Base-by-base conservation (phyloP, 208 protist genomes). In the Kentomonas sorsogonicus region DNA sequence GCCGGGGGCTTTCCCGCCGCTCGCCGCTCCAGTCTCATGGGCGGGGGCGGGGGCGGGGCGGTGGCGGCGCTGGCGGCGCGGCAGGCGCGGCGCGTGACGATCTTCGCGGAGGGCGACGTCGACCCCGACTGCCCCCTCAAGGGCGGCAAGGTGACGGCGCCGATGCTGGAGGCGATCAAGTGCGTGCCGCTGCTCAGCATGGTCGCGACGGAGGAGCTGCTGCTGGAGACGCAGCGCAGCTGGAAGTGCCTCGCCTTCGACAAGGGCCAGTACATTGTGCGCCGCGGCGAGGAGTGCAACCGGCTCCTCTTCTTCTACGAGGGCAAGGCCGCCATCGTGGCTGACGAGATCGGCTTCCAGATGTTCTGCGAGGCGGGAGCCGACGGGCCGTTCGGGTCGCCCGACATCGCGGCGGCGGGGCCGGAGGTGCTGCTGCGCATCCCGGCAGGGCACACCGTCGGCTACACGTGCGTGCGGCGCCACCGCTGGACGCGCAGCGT, bases 391-490 rank as follows among this genome's bases (percentile, higher is more conserved):
- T 57, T 72, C 27, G 59, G 52, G 18, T 15, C 39, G 16, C 34
- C 53, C 18, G 53, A 50, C 62, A 34, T 68, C 64, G 34, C 41
- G 29, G 58, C 40, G 44, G 54, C 56, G 10, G 39, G 50, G 16
- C n/a, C 46, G 20, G 46, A 38, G 2, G 41, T 29, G 36, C 27
- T 70, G 6, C 53, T 40, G 18, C 69, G 52, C 1, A 66, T 92
- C 31, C 85, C 85, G 7, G 20, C 34, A 0, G 80, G 78, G 2
- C 77, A 78, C 43, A 74, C 69, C 2, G 58, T 87, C n/a, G 85
- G 85, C 36, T 93, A 87, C 69, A 89, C 81, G 22, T 93, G 85
- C 48, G 68, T 85, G 4, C 76, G 78, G n/a, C 65, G 85, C 15
- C 85, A 93, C 46, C 78, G 69, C 26, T 93, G 85, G 85, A 64